Evolutionary conservation across 495 filamentous ascomycete species (phyloP), one percentile per base, ranked within the genome.

Genomic region (Podospora australis): DNA sequence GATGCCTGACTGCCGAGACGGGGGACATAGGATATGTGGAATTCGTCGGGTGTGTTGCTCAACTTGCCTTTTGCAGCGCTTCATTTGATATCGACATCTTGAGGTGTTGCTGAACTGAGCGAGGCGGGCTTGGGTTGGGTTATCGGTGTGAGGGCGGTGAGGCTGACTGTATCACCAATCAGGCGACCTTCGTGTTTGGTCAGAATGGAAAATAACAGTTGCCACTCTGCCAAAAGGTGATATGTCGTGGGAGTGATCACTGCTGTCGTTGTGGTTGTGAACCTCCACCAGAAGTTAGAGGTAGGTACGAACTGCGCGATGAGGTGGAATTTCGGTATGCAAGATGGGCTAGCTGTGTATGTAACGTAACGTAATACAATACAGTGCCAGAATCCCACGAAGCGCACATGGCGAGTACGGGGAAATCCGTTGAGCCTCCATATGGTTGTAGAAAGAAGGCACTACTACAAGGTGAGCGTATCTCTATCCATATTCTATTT

Each of bases 71-170:
- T 67, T 95, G 86, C 50, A 97, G 73, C 56, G 91, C 89, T 77
- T 96, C 88, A 62, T 92, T 95, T 48, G 91, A 84, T 58, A 98
- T 91, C 53, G 92, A 94, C 92, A 98, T 98, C 50, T 56, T 78
- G 28, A 21, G 13, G 14, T 26, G 21, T 22, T 21, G 8, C 4
- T 14, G n/a, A n/a, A n/a, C n/a, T n/a, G n/a, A n/a, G n/a, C n/a
- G n/a, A n/a, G n/a, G n/a, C n/a, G n/a, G n/a, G n/a, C n/a, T n/a
- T n/a, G n/a, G n/a, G n/a, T n/a, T n/a, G n/a, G n/a, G n/a, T n/a
- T n/a, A n/a, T n/a, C n/a, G n/a, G n/a, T n/a, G n/a, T n/a, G n/a
- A n/a, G n/a, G n/a, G n/a, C n/a, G n/a, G 17, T 50, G 22, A 39
- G 39, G 25, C 26, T 40, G 32, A 10, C 14, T 38, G 20, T 6